phyloP scores from a whole-genome alignment of 768 basidiomycete species.

The Trametes villosa region DNA sequence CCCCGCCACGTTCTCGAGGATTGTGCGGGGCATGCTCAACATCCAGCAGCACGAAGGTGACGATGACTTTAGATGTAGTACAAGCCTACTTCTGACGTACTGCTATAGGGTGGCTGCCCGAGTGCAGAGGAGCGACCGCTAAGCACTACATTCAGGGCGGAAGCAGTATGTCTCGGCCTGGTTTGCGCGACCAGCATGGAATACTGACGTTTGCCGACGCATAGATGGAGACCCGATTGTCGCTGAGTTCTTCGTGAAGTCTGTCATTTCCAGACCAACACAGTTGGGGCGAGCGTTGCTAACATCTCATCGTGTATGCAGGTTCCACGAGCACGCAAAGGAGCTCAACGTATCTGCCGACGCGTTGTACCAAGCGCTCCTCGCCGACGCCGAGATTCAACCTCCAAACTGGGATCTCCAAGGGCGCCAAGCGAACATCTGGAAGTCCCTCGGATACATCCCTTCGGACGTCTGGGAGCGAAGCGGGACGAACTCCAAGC shows the following conservation, averaged over 20 bases:
- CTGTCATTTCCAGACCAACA: conserved; percentile 10
- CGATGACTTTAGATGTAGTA: not conserved
- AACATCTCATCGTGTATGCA: too few relatives aligned
- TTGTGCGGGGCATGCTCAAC: conserved; percentile 68
- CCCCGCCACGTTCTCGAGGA: conserved; percentile 58
- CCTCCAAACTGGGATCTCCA: conserved; percentile 67
- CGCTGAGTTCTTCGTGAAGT: conserved; percentile 70
- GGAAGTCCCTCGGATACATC: conserved; percentile 53
- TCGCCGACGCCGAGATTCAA: conserved; percentile 61
- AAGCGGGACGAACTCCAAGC: conserved; percentile 62
- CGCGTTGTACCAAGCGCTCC: conserved; percentile 58
- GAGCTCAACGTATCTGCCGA: conserved; percentile 51
- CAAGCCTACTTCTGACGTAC: not conserved
- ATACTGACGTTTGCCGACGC: not conserved
- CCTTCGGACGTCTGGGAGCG: conserved; percentile 39
- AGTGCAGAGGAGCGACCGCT: conserved; percentile 61
- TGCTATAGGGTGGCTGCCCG: conserved; percentile 62
- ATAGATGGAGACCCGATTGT: conserved; percentile 67
- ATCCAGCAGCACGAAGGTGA: conserved; percentile 70
- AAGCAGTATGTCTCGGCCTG: conserved; percentile 50
- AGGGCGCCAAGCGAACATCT: conserved; percentile 59
- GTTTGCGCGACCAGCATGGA: not conserved
- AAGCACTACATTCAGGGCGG: conserved; percentile 63
- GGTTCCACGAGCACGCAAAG: conserved; percentile 54
- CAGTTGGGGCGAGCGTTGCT: too few relatives aligned